A percentile compares a stretch with the other conserved stretches of the same genome.
phyloP scores from a whole-genome alignment of 495 filamentous ascomycete genomes.

The Hypomontagnella submonticulosa region DNA sequence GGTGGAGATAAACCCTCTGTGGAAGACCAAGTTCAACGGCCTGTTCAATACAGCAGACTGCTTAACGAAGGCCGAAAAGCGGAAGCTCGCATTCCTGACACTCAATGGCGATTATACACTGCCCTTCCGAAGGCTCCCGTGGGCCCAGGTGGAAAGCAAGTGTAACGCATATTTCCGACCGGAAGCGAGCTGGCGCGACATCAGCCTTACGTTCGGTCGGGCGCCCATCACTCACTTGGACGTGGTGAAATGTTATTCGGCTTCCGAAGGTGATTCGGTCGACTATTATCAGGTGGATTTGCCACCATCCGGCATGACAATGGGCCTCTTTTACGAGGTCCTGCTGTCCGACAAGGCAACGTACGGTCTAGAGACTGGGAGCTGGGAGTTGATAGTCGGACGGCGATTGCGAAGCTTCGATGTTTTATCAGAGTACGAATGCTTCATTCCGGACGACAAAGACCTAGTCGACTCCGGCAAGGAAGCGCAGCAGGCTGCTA shows the following conservation, averaged over 20 bases:
- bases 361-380: constrained; percentile 37
- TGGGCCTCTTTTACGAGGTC: constrained; percentile 42
- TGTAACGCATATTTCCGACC: constrained; percentile 33
- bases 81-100: constrained; percentile 17
- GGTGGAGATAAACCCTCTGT: constrained; percentile 30
- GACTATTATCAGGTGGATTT: constrained; percentile 43
- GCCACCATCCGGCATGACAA: constrained; percentile 36
- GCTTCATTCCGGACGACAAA: constrained; percentile 31
- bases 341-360: constrained; percentile 43
- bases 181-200: constrained; percentile 40
- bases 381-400: constrained; percentile 38
- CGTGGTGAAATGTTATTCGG: constrained; percentile 38
- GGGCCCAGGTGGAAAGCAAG: constrained; percentile 17
- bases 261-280: constrained; percentile 17
- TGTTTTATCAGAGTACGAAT: constrained; percentile 31
- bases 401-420: constrained; percentile 33
- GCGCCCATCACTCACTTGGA: constrained; percentile 38
- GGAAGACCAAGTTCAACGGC: constrained; percentile 34
- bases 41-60: constrained; percentile 41
- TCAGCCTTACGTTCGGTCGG: constrained; percentile 43
- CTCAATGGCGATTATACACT: constrained; percentile 42
- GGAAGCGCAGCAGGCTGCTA: constrained; percentile 30
- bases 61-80: constrained; percentile 33
- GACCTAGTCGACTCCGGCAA: constrained; percentile 31
- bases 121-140: constrained; percentile 41